A percentile compares a stretch with the other conserved stretches of the same genome.
Evolutionary conservation across 768 basidiomycete genomes (phyloP).

Genomic region (Boletus tomentosulus): DNA sequence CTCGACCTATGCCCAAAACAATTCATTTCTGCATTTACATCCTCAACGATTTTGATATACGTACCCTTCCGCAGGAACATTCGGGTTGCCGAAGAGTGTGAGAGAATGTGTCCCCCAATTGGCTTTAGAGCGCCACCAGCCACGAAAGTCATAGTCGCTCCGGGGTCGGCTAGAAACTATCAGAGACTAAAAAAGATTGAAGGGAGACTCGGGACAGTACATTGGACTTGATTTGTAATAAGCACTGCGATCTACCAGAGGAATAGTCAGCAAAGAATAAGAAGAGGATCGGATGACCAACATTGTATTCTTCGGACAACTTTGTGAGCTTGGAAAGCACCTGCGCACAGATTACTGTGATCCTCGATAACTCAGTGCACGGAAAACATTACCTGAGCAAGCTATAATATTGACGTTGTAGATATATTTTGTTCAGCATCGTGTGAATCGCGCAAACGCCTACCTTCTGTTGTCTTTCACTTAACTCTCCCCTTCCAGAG

Average conservation of each 20-base stretch:
- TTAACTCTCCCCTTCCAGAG: conserved; percentile 89
- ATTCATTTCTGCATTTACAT: not conserved
- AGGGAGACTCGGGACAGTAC: conserved; percentile 32
- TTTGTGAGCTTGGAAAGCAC: conserved; percentile 91
- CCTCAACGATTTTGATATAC: conserved; percentile 3
- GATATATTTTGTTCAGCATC: conserved; percentile 1
- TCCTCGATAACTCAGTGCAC: not conserved
- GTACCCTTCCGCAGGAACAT: conserved; percentile 85
- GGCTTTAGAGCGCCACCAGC: conserved; percentile 91
- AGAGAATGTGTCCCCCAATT: conserved; percentile 85
- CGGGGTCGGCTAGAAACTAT: conserved; percentile 72
- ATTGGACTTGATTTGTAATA: conserved; percentile 92
- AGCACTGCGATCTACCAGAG: conserved; percentile 68
- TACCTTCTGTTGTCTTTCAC: conserved; percentile 91
- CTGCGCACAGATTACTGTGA: conserved; percentile 32
- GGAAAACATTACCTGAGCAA: conserved; percentile 62
- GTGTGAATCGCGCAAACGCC: not conserved
- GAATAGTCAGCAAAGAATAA: conserved; percentile 1
- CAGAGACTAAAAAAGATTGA: not conserved
- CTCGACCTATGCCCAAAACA: conserved; percentile 54
- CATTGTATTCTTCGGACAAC: conserved; percentile 90
- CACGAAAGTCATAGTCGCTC: conserved; percentile 93
- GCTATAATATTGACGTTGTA: conserved; percentile 38
- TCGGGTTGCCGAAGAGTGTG: conserved; percentile 82
- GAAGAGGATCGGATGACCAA: conserved; percentile 23